Evolutionary conservation across 257 asterid species (phyloP), one percentile per base, ranked within the genome.

Genomic region (Petunia axillaris): DNA sequence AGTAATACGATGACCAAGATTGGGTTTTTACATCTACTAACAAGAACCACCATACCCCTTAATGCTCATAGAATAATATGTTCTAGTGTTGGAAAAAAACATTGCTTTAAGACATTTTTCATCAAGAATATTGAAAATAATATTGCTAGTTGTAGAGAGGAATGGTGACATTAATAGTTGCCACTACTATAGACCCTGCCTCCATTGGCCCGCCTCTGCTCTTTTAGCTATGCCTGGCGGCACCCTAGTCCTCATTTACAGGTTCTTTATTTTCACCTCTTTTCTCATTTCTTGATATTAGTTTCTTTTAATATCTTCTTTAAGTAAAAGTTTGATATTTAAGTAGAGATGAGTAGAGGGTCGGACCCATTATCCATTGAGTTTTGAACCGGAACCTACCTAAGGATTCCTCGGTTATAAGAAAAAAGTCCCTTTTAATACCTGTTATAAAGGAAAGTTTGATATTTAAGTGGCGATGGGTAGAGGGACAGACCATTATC

Each of bases 201-300:
- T 85, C 89, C 53, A 75, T 85, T 77, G 86, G 85, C 62, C 89
- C 86, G 85, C 89, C 43, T 78, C 89, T 35, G 83, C 89, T 48
- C 85, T 86, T 48, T 37, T 86, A 57, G 84, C 89, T 43, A 86
- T 86, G 86, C 87, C 87, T 79, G 82, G 83, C 5, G 87, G 87
- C 87, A 86, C 77, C 85, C 87, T 50, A 87, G 89, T 80, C 89
- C 87, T 16, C 37, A 68, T 36, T 41, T 86, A 48, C 87, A 86
- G 89, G 89, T 85, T 36, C 11, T 9, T 36, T 25, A 25, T 25
- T 25, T 57, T 78, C 16, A 2, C n/a, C 38, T 7, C 13, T 9
- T 71, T 71, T 48, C 35, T 60, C 6, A 0, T 71, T 48, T 48
- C 41, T 71, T 71, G 10, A 48, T 4, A 13, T 25, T 48, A 10